Evolutionary conservation across 1,284 basidiomycete genomes (phyloP).

Genomic region (Tilletia setariae): DNA sequence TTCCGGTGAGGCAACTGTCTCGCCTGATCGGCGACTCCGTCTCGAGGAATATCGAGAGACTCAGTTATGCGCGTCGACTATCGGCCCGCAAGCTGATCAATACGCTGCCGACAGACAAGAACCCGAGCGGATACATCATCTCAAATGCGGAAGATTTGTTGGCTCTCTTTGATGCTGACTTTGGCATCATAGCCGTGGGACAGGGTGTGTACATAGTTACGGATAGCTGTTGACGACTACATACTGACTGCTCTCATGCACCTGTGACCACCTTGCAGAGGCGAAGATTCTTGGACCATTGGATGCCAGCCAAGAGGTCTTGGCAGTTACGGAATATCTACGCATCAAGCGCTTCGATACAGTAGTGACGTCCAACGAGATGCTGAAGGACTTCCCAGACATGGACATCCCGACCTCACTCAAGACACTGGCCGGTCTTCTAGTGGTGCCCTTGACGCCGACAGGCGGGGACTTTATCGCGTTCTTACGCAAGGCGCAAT

Average conservation of each 20-base stretch:
- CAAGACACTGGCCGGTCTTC: conserved; percentile 72
- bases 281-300: conserved; percentile 72
- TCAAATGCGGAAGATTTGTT: conserved; percentile 81
- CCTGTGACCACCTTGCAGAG: conserved; percentile 16
- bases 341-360: conserved; percentile 64
- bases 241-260: too few relatives aligned
- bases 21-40: conserved; percentile 77
- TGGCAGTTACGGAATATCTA: conserved; percentile 80
- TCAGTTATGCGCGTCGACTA: conserved; percentile 74
- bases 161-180: conserved; percentile 77
- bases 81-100: conserved; percentile 79
- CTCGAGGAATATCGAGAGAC: conserved; percentile 75
- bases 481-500: conserved; percentile 75
- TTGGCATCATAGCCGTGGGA: conserved; percentile 77
- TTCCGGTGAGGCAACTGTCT: conserved; percentile 69
- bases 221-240: background rate
- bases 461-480: conserved; percentile 65
- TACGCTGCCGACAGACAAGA: conserved; percentile 68
- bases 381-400: conserved; percentile 72
- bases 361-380: conserved; percentile 61
- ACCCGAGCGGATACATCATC: conserved; percentile 78
- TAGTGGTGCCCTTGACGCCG: conserved; percentile 65
- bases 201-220: conserved; percentile 54
- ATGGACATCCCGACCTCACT: conserved; percentile 67
- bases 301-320: conserved; percentile 76